phyloP scores from a whole-genome alignment of 2,329 filamentous ascomycete genomes.

The Colletotrichum camelliae region DNA sequence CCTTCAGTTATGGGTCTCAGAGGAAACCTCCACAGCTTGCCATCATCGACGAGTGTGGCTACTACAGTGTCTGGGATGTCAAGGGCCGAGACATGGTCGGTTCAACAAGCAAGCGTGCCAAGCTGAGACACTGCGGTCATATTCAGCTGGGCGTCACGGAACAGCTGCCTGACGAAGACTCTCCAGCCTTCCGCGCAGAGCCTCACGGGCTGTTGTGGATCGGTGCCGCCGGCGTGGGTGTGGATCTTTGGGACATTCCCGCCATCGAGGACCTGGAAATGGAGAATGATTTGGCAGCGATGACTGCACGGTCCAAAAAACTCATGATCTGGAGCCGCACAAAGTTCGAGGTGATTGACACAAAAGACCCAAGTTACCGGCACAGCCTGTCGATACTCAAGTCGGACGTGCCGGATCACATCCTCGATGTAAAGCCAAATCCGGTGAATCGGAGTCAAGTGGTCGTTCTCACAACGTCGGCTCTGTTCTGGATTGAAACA shows the following conservation, averaged over 20 bases:
- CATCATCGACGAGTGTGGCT: conserved; percentile 68
- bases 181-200: conserved; percentile 32
- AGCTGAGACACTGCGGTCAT: conserved; percentile 46
- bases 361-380: conserved; percentile 33
- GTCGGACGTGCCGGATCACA: conserved; percentile 36
- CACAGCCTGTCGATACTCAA: conserved; percentile 30
- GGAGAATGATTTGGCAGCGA: conserved; percentile 1
- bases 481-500: conserved; percentile 55
- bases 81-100: conserved; percentile 38
- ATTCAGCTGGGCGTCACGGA: conserved; percentile 43
- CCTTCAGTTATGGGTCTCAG: conserved; percentile 61
- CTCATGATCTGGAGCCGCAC: conserved; percentile 43
- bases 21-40: conserved; percentile 65
- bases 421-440: conserved; percentile 62
- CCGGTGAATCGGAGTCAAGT: conserved; percentile 52
- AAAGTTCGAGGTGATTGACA: conserved; percentile 39
- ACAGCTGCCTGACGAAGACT: conserved; percentile 32
- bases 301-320: conserved; percentile 14
- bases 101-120: conserved; percentile 37
- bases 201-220: conserved; percentile 51
- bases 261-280: conserved; percentile 7
- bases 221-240: conserved; percentile 29
- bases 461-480: conserved; percentile 63
- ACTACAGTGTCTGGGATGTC: conserved; percentile 73
- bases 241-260: conserved; percentile 29